Evolutionary conservation across 1,284 basidiomycete species (phyloP), one percentile per base, ranked within the genome.

Genomic region (Taiwanofungus camphoratus): DNA sequence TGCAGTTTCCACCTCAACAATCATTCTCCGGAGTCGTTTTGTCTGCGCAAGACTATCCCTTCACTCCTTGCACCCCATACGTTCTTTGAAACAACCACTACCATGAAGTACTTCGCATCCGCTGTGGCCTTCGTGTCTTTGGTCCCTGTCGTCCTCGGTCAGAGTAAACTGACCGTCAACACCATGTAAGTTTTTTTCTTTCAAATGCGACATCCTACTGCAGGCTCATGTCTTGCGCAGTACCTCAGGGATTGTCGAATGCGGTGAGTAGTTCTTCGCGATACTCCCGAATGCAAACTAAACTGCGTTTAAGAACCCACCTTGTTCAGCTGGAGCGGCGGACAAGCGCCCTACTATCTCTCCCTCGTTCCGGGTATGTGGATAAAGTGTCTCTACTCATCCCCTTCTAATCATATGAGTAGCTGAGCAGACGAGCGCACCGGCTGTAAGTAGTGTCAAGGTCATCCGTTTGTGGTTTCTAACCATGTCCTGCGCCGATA

Each of bases 341-440:
- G 84, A 33, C 45, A 51, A 0, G 39, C 68, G 0, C 87, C 87
- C 0, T 91, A 76, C 68, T 91, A 70, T 64, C 49, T 87, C 47
- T 68, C 77, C 21, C 56, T 87, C 49, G 58, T 87, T 41, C 87
- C 86, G 39, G 82, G 82, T 38, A 12, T 30, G 22, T 9, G 53
- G n/a, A n/a, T n/a, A n/a, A n/a, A n/a, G n/a, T n/a, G n/a, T n/a
- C n/a, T n/a, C n/a, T n/a, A n/a, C n/a, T n/a, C n/a, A n/a, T n/a
- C n/a, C n/a, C n/a, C n/a, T n/a, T n/a, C n/a, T n/a, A n/a, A n/a
- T n/a, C n/a, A n/a, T n/a, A n/a, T n/a, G n/a, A n/a, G n/a, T n/a
- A 82, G 82, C 69, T 46, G 80, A 77, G 36, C 76, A 88, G 54
- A 52, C 74, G 3, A 39, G 61, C 12, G 79, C 76, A 2, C 16